Evolutionary conservation across 306 rosid species (phyloP).

Genomic region (Trichosanthes truncata): DNA sequence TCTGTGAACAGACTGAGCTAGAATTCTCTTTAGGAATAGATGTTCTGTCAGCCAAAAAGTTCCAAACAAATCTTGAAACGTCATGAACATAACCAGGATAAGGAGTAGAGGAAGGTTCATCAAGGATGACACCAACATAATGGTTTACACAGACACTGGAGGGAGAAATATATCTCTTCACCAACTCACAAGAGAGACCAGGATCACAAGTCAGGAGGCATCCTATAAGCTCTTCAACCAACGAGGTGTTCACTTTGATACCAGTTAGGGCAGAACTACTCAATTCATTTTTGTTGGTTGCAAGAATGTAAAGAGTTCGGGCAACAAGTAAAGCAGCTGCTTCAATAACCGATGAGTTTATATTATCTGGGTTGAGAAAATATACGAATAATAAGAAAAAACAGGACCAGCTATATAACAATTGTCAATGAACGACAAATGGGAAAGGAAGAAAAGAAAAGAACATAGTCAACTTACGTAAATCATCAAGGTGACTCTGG

Average conservation of each 20-base stretch:
- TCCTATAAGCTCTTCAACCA: constrained; percentile 67
- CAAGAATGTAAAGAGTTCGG: constrained; percentile 72
- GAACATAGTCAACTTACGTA: constrained; percentile 34
- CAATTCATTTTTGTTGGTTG: constrained; percentile 36
- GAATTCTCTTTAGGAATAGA: constrained; percentile 39
- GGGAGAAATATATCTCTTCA: constrained; percentile 66
- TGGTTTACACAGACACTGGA: constrained; percentile 64
- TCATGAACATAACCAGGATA: constrained; percentile 50
- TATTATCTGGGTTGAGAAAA: constrained; percentile 45
- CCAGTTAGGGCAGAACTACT: constrained; percentile 41
- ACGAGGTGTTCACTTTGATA: constrained; percentile 63
- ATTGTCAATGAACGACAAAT: constrained; percentile 1
- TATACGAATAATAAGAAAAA: constrained; percentile 14
- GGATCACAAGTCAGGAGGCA: constrained; percentile 75
- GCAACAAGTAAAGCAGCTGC: constrained; percentile 89
- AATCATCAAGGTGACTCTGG: constrained; percentile 80
- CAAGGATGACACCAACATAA: constrained; percentile 73
- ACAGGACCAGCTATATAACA: background rate
- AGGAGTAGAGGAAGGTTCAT: constrained; percentile 70
- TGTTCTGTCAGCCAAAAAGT: constrained; percentile 75
- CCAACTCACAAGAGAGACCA: constrained; percentile 86
- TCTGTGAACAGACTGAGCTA: constrained; percentile 46
- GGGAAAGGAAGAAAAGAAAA: constrained; percentile 7
- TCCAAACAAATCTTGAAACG: constrained; percentile 79
- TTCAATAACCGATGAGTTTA: constrained; percentile 73